phyloP scores from a whole-genome alignment of 441 rosid genomes.

The Populus hybrid region DNA sequence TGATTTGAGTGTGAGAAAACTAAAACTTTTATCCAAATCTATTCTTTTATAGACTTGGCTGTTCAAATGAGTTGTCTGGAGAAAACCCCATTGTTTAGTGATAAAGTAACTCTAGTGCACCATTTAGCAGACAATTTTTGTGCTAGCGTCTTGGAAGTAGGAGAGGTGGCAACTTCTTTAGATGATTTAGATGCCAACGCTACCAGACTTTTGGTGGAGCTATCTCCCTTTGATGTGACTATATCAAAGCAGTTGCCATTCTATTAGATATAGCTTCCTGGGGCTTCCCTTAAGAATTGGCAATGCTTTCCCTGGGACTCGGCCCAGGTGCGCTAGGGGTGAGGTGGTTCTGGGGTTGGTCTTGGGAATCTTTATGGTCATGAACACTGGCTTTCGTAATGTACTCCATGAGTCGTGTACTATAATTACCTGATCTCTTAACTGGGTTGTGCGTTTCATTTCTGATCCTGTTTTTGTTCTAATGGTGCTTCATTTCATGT shows the following conservation, averaged over 20 bases:
- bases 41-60: background rate
- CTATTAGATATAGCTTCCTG: background rate
- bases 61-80: background rate
- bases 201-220: background rate
- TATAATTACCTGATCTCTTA: background rate
- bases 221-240: background rate
- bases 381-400: background rate
- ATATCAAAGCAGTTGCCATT: background rate
- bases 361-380: background rate
- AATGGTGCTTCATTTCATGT: background rate
- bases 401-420: background rate
- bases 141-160: background rate
- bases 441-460: background rate
- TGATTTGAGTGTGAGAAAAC: background rate
- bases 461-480: background rate
- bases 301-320: background rate
- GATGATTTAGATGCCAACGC: background rate
- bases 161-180: background rate
- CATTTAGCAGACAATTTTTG: background rate
- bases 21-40: background rate
- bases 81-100: background rate
- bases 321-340: background rate
- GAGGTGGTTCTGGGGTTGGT: background rate
- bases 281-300: background rate
- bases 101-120: background rate